Percentiles rank a stretch among this genome's conserved stretches.
Evolutionary conservation across 2,329 filamentous ascomycete species (phyloP).

Genomic region (Talaromyces sp.): DNA sequence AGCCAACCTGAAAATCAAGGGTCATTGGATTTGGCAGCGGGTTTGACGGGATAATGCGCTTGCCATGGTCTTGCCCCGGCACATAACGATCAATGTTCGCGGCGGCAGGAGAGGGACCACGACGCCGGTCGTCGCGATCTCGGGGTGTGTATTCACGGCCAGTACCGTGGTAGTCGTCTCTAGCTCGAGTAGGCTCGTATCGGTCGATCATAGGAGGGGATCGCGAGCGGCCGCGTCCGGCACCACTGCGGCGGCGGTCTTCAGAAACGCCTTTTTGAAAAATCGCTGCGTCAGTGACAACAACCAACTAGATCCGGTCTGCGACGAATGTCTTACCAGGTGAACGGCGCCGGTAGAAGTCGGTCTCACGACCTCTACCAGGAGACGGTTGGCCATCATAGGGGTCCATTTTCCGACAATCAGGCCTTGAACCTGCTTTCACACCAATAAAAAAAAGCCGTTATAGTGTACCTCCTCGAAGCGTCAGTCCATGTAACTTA

Average conservation of each 20-base stretch:
- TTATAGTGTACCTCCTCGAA: neutral
- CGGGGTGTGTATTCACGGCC: constrained; percentile 39
- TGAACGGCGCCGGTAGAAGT: constrained; percentile 41
- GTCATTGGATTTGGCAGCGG: constrained; percentile 56
- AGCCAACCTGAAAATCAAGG: constrained; percentile 61
- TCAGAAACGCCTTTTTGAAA: constrained; percentile 23
- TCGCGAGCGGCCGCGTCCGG: constrained; percentile 48
- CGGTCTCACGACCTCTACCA: constrained; percentile 37
- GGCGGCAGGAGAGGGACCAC: constrained; percentile 52
- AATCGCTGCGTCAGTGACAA: neutral
- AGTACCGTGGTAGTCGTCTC: constrained; percentile 53
- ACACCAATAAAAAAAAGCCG: neutral
- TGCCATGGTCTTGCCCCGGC: constrained; percentile 53
- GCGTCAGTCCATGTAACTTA: neutral
- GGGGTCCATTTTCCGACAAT: constrained; percentile 36
- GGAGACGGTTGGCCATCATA: constrained; percentile 43
- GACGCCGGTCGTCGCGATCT: constrained; percentile 52
- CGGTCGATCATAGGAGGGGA: constrained; percentile 59
- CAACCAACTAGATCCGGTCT: neutral
- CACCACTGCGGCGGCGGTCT: constrained; percentile 35
- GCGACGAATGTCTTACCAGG: constrained; percentile 32
- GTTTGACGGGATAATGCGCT: constrained; percentile 49
- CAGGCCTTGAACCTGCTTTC: neutral
- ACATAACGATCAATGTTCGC: constrained; percentile 61
- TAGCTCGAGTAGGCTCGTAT: constrained; percentile 53